Conservation (phyloP, 441 rosid species). For the Euphorbia schlechtendalii region DNA sequence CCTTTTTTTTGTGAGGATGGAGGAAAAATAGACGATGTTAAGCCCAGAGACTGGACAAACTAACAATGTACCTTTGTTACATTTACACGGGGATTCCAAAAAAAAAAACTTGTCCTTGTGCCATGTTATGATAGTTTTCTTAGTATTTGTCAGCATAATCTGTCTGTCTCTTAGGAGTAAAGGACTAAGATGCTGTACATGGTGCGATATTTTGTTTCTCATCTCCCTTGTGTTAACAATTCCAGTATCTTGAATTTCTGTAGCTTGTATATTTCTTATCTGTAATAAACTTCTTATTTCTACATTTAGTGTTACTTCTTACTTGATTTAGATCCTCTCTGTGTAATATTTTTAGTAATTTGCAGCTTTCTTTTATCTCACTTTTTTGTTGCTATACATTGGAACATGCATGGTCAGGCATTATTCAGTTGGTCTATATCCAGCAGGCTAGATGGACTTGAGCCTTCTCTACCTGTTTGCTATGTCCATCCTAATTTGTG, state of each 20-base stretch:
- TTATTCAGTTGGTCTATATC: not conserved
- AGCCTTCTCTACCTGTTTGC: not conserved
- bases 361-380: not conserved
- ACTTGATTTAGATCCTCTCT: not conserved
- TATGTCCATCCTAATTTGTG: not conserved
- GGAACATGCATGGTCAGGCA: not conserved
- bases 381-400: not conserved
- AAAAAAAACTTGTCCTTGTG: not conserved
- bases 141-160: not conserved
- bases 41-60: not conserved
- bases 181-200: not conserved
- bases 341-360: not conserved
- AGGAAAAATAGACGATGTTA: no score
- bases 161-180: not conserved
- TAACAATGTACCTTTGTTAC: not conserved
- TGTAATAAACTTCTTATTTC: not conserved
- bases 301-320: not conserved
- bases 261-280: not conserved
- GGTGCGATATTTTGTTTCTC: not conserved
- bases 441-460: not conserved
- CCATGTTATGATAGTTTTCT: not conserved
- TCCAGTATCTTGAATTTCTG: not conserved
- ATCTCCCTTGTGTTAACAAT: not conserved
- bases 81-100: not conserved
- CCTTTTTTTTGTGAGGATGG: not conserved